A percentile compares a stretch with the other conserved stretches of the same genome.
phyloP scores from a whole-genome alignment of 1,139 yeast species.

The Taphrina sp. region DNA sequence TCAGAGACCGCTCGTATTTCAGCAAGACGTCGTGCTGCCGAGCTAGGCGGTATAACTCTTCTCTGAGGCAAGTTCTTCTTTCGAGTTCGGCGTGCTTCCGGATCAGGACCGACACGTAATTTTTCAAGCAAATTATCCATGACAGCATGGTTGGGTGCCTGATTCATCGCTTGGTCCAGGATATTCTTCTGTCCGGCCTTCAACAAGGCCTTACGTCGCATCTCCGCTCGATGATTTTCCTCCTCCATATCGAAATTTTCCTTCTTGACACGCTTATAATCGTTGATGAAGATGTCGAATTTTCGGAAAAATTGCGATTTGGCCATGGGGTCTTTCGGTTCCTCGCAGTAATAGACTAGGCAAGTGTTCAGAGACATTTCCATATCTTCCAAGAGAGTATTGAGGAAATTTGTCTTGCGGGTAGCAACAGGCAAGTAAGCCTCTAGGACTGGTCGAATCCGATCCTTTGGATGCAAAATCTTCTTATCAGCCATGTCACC shows the following conservation, averaged over 20 bases:
- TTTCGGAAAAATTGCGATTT: slow-evolving; percentile 68
- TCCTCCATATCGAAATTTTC: slow-evolving; percentile 80
- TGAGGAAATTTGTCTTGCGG: slow-evolving; percentile 57
- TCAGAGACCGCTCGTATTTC: not conserved
- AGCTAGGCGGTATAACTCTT: slow-evolving; percentile 16
- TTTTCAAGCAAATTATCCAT: slow-evolving; percentile 73
- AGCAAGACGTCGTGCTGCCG: slow-evolving; percentile 3
- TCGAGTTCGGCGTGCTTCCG: slow-evolving; percentile 39
- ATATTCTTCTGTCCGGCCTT: slow-evolving; percentile 36
- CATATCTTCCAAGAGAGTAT: slow-evolving; percentile 57
- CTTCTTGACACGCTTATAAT: slow-evolving; percentile 70
- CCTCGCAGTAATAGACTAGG: slow-evolving; percentile 84
- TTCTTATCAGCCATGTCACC: slow-evolving; percentile 74
- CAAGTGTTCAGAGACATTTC: slow-evolving; percentile 56
- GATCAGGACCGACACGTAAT: slow-evolving; percentile 68
- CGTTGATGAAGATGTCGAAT: slow-evolving; percentile 68
- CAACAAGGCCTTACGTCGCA: slow-evolving; percentile 55
- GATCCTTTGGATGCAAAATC: slow-evolving; percentile 75
- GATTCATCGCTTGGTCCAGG: slow-evolving; percentile 41
- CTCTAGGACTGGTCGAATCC: slow-evolving; percentile 56
- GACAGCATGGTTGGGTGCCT: slow-evolving; percentile 46
- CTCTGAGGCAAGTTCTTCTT: slow-evolving; percentile 23
- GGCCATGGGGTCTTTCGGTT: slow-evolving; percentile 59
- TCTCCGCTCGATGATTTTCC: slow-evolving; percentile 61
- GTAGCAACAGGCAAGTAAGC: slow-evolving; percentile 60